Conservation (phyloP, 2,329 filamentous ascomycete genomes). For the Epichloe sp. region DNA sequence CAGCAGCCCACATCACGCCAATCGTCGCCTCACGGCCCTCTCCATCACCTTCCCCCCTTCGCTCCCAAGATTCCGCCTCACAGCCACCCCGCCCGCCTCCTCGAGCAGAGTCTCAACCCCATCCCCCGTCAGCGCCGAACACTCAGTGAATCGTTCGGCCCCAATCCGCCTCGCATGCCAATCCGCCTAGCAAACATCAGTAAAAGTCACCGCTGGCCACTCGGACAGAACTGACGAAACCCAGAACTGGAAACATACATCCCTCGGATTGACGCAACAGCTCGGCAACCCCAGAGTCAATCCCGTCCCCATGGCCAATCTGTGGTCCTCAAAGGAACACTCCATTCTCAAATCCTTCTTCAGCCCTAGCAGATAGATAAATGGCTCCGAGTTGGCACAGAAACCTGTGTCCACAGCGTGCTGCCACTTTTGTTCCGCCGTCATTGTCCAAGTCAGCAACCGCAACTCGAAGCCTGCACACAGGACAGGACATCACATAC, state of each 20-base stretch:
- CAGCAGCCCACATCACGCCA: neutral
- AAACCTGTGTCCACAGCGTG: neutral
- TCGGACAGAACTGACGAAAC: neutral
- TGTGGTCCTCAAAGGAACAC: slow-evolving; percentile 8
- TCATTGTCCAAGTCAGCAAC: neutral
- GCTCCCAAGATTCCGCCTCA: slow-evolving; percentile 7
- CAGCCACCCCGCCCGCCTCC: slow-evolving; percentile 13
- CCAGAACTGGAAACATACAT: slow-evolving; percentile 10
- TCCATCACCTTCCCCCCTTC: neutral
- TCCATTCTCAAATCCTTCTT: slow-evolving; percentile 19
- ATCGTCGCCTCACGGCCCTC: neutral
- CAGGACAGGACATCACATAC: slow-evolving; percentile 10
- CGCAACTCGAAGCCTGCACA: neutral
- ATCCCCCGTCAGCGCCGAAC: slow-evolving; percentile 23
- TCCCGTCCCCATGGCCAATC: neutral
- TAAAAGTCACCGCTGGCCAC: neutral
- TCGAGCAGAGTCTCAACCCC: slow-evolving; percentile 20
- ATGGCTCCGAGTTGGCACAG: slow-evolving; percentile 8
- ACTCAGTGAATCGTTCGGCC: slow-evolving; percentile 20
- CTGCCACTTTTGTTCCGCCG: slow-evolving; percentile 13
- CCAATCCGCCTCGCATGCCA: slow-evolving; percentile 20
- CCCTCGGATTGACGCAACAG: slow-evolving; percentile 18
- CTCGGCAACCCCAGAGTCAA: slow-evolving; percentile 7
- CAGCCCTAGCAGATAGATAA: slow-evolving; percentile 21
- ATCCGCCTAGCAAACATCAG: slow-evolving; percentile 12